Percentiles rank a stretch among this genome's conserved stretches.
These are phyloP conservation scores for Ceratocystis cubensis DNA, from an alignment of 2,329 filamentous ascomycete genomes.

Conservation along the genomic window DNA sequence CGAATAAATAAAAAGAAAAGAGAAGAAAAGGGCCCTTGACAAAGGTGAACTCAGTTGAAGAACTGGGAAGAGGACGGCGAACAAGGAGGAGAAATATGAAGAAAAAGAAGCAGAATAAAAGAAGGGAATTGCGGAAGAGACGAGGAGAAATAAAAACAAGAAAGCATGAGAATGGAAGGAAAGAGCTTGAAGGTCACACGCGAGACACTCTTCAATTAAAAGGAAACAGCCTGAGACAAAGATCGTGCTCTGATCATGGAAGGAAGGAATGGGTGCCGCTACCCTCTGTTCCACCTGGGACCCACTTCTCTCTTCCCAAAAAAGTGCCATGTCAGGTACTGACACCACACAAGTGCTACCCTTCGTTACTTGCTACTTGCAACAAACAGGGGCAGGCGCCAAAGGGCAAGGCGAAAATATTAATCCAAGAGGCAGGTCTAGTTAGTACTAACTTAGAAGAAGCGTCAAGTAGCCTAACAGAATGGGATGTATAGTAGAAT, in stretches of 20 bases:
- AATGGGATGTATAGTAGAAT: neutral
- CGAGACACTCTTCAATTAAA: conserved; percentile 9
- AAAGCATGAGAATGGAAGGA: conserved; percentile 10
- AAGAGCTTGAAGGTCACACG: conserved; percentile 15
- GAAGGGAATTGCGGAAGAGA: neutral
- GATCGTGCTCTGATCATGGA: conserved; percentile 1
- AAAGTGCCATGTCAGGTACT: neutral
- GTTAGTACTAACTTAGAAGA: neutral
- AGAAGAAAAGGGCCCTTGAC: conserved; percentile 11
- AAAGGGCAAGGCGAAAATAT: neutral
- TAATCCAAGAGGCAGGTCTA: neutral
- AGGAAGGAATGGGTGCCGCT: neutral
- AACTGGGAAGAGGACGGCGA: conserved; percentile 6
- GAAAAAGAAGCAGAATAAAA: neutral
- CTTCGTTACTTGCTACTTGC: neutral
- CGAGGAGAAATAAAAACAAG: neutral
- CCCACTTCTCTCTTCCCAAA: neutral
- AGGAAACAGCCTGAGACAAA: conserved; percentile 9
- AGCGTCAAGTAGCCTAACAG: neutral
- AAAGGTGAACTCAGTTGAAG: conserved; percentile 7
- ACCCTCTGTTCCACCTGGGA: neutral
- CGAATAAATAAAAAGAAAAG: conserved; percentile 18
- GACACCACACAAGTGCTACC: neutral
- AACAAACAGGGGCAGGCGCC: neutral
- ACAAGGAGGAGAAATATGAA: conserved; percentile 7